Conservation (phyloP, 2,329 filamentous ascomycete genomes). For the Colletotrichum sp. region DNA sequence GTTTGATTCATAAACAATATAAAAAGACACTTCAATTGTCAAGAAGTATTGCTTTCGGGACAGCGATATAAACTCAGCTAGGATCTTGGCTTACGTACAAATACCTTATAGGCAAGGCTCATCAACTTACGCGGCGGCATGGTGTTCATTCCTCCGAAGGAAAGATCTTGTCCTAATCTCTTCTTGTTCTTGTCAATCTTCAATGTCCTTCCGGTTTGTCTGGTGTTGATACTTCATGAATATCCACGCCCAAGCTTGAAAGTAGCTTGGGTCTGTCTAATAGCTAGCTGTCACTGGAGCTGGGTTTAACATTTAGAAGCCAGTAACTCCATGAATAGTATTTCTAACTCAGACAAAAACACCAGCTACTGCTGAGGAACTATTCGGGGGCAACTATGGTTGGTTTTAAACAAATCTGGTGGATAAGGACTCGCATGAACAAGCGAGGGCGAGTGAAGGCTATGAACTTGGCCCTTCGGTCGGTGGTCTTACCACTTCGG, state of each 20-base stretch:
- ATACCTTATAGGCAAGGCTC: background rate
- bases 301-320: rapidly evolving
- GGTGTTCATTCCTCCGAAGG: background rate
- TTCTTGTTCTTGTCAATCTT: background rate
- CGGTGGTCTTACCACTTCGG: background rate
- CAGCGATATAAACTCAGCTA: background rate
- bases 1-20: too few species aligned
- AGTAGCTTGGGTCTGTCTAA: background rate
- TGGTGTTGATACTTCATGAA: background rate
- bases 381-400: background rate
- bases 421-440: background rate
- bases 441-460: background rate
- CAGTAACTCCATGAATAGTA: background rate
- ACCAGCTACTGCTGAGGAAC: background rate
- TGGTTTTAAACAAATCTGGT: background rate
- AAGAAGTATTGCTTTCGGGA: background rate
- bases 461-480: background rate
- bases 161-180: background rate
- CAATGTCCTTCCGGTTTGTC: background rate
- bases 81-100: background rate
- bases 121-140: background rate
- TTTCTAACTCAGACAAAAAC: background rate
- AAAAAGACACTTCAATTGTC: background rate
- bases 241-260: background rate
- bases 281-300: background rate